These are phyloP conservation scores for Trichomonascus vanleenenianus DNA, from an alignment of 805 yeast genomes.

Conservation along the genomic window DNA sequence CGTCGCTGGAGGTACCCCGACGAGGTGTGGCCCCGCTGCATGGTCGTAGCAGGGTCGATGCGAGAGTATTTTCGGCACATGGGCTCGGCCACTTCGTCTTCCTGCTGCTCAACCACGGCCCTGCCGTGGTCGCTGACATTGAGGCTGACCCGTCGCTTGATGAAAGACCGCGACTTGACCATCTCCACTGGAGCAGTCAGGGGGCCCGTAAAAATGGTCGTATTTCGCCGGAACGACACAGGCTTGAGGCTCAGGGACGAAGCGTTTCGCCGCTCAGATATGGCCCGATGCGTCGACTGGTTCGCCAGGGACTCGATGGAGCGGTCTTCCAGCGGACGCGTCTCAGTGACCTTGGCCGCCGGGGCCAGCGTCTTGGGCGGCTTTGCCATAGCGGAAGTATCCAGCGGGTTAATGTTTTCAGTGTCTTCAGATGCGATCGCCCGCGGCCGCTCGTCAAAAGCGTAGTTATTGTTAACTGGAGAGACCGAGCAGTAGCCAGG, in stretches of 20 bases:
- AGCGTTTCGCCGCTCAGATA: constrained; percentile 1
- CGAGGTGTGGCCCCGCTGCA: constrained; percentile 5
- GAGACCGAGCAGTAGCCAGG: background rate
- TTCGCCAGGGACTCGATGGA: background rate
- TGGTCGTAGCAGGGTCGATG: constrained; percentile 1
- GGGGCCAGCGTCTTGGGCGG: background rate
- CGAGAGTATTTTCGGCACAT: background rate
- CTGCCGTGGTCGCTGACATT: constrained; percentile 9
- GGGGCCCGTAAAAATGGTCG: constrained; percentile 2
- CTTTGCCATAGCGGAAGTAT: background rate
- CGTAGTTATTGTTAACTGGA: background rate
- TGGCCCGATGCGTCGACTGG: background rate
- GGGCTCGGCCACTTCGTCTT: background rate
- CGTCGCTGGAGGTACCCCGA: background rate
- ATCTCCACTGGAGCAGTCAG: constrained; percentile 8
- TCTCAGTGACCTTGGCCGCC: background rate
- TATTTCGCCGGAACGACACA: background rate
- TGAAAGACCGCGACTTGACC: constrained; percentile 1
- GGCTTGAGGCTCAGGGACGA: constrained; percentile 2
- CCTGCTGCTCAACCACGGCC: constrained; percentile 6
- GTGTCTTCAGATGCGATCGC: background rate
- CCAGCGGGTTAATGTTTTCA: background rate
- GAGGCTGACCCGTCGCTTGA: constrained; percentile 11
- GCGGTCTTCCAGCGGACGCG: background rate
- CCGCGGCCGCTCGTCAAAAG: background rate